Percentiles rank a stretch among this genome's conserved stretches.
phyloP scores from a whole-genome alignment of 257 asterid species.

The Petrea volubilis region DNA sequence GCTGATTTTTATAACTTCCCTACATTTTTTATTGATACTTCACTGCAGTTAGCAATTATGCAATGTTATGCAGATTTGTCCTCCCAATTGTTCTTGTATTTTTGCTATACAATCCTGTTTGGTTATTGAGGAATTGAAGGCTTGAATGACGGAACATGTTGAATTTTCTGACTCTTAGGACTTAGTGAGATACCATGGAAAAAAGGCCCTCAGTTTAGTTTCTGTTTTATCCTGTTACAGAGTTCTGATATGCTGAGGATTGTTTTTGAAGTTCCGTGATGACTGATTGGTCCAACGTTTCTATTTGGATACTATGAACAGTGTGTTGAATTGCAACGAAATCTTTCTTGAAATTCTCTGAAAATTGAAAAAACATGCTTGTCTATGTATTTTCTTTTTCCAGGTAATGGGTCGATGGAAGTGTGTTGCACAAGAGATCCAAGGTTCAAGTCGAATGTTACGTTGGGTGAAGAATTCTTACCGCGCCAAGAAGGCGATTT shows the following conservation, averaged over 20 bases:
- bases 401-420: constrained; percentile 73
- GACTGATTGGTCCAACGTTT: no score
- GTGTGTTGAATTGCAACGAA: no score
- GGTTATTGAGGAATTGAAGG: constrained; percentile 1
- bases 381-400: not conserved
- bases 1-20: not conserved
- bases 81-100: not conserved
- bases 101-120: not conserved
- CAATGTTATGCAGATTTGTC: not conserved
- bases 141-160: no score
- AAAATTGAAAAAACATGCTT: not conserved
- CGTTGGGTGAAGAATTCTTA: constrained; percentile 53
- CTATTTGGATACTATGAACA: no score
- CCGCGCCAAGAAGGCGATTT: constrained; percentile 81
- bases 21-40: no score
- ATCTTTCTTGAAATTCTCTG: not conserved
- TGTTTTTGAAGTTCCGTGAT: no score
- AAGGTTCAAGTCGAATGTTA: constrained; percentile 41
- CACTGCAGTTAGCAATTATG: not conserved
- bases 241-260: no score
- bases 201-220: not conserved
- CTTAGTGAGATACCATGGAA: constrained; percentile 1
- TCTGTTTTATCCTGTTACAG: no score
- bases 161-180: not conserved
- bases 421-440: constrained; percentile 72